phyloP scores from a whole-genome alignment of 805 yeast species.

The Hemisphaericaspora nanyangensis region DNA sequence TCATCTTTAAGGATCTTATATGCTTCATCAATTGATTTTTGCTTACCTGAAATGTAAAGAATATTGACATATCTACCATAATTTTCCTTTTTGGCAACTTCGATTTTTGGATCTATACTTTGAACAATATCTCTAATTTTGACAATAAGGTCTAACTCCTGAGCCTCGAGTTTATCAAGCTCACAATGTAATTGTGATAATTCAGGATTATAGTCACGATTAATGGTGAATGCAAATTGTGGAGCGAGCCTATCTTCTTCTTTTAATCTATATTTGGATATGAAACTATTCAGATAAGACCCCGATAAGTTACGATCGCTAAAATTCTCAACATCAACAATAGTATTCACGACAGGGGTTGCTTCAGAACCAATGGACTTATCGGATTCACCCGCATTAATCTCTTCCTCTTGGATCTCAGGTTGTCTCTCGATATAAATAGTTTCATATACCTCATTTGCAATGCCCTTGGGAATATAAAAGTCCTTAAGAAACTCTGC shows the following conservation, averaged over 20 bases:
- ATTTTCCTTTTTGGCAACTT: conserved; percentile 23
- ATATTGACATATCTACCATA: conserved; percentile 37
- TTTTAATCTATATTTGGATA: conserved; percentile 18
- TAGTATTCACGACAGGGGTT: neutral
- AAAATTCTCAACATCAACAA: too few relatives aligned
- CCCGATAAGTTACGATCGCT: too few relatives aligned
- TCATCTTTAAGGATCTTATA: conserved; percentile 17
- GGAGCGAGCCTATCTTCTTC: conserved; percentile 4
- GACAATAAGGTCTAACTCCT: conserved; percentile 23
- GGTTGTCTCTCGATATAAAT: conserved; percentile 16
- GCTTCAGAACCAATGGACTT: neutral
- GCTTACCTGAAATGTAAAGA: conserved; percentile 44
- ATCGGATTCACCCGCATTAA: conserved; percentile 5
- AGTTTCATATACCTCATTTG: conserved; percentile 37
- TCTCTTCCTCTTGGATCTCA: conserved; percentile 5
- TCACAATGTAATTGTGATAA: conserved; percentile 32
- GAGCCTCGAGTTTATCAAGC: conserved; percentile 19
- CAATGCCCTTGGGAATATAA: conserved; percentile 36
- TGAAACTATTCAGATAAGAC: conserved; percentile 14
- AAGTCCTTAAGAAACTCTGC: conserved; percentile 22
- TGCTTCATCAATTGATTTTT: conserved; percentile 22
- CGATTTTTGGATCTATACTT: conserved; percentile 27
- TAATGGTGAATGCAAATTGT: conserved; percentile 26
- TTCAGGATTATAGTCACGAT: conserved; percentile 27
- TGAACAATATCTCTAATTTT: conserved; percentile 16